A percentile compares a stretch with the other conserved stretches of the same genome.
Conservation (phyloP, 2,329 filamentous ascomycete genomes). For the Pestalotiopsis sp. region DNA sequence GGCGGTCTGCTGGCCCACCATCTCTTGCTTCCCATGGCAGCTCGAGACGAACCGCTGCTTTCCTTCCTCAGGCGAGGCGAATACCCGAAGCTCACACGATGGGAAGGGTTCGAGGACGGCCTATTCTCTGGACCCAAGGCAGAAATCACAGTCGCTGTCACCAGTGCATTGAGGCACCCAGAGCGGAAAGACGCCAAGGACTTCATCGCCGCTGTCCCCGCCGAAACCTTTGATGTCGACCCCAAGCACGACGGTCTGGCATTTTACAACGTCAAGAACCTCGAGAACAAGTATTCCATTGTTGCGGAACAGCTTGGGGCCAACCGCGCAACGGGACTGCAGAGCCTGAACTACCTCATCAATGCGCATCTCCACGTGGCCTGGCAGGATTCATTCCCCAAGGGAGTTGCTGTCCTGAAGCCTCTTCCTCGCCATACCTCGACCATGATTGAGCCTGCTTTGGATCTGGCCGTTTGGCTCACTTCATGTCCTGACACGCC, state of each 20-base stretch:
- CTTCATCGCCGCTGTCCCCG: constrained; percentile 63
- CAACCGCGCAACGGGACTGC: constrained; percentile 62
- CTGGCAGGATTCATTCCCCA: constrained; percentile 79
- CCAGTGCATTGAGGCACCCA: constrained; percentile 58
- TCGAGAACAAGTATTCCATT: constrained; percentile 68
- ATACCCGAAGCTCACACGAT: constrained; percentile 74
- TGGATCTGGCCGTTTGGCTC: constrained; percentile 75
- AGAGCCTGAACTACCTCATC: constrained; percentile 72
- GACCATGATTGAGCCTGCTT: constrained; percentile 68
- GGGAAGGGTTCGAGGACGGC: constrained; percentile 70
- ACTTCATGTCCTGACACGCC: constrained; percentile 75
- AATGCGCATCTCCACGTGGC: constrained; percentile 82
- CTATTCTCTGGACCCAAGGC: constrained; percentile 73
- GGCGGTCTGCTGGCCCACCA: constrained; percentile 80
- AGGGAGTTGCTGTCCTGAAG: constrained; percentile 81
- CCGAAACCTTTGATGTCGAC: constrained; percentile 68
- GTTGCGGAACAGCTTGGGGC: constrained; percentile 65
- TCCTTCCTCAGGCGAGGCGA: constrained; percentile 74
- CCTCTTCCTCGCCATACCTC: constrained; percentile 77
- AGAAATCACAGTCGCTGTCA: constrained; percentile 66
- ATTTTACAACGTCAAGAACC: constrained; percentile 69
- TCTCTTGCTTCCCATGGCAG: constrained; percentile 82
- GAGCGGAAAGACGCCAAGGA: constrained; percentile 60
- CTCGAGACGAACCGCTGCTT: constrained; percentile 73
- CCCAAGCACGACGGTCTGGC: constrained; percentile 69